Evolutionary conservation across 441 rosid species (phyloP), one percentile per base, ranked within the genome.

Genomic region (Adansonia rubrostipa): DNA sequence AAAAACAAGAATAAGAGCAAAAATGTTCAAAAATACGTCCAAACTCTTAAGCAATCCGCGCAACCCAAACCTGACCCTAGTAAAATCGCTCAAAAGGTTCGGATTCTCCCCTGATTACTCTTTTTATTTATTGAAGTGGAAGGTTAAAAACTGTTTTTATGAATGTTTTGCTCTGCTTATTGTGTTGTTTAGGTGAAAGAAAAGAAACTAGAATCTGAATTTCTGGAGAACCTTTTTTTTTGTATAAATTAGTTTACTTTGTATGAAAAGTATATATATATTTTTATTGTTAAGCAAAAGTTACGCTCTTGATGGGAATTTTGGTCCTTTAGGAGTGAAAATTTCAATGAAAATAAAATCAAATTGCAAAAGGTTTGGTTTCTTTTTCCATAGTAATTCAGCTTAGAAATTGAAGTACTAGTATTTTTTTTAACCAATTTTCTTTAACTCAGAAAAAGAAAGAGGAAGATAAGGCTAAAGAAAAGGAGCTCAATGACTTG

Each of bases 1-100:
- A 96, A 96, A 80, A 94, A 96, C 87, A 96, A 96, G 86, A 93
- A 90, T 82, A 96, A 96, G 91, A 94, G 98, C 83, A 96, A 96
- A 83, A 96, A 88, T 84, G 98, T 96, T 61, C 99, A 96, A 82
- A 94, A 96, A 80, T 94, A 96, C 66, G 96, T 96, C 14, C 99
- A 96, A 86, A 85, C 51, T 78, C 98, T 96, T 84, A 82, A 96
- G 81, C 98, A 93, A 83, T 75, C 90, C 78, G 97, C 91, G 0
- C 94, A 92, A 87, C 97, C 97, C 77, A 93, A 92, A 78, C 87
- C 87, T 48, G 99, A 93, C 80, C 54, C 90, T 0, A 65, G 82
- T 57, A 91, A 93, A 85, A 8, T 28, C 69, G 95, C 97, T 42
- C 91, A 92, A 10, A 94, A 96, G 98, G 99, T 96, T 57, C 33